Evolutionary conservation across 257 asterid genomes (phyloP).

Genomic region (Anisodus tanguticus): DNA sequence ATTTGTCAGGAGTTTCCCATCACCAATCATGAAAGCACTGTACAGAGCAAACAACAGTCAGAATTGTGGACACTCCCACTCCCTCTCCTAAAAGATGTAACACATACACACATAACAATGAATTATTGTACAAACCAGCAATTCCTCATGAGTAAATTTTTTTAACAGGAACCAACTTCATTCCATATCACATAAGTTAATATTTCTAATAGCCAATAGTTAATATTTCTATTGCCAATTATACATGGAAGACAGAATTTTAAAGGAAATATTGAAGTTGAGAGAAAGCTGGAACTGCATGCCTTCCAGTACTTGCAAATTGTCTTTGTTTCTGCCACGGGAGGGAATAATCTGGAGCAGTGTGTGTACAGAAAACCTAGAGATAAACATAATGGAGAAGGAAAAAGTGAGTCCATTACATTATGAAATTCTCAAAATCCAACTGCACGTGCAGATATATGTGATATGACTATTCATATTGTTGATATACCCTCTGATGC

Average conservation of each 20-base stretch:
- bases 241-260: neutral
- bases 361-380: conserved; percentile 92
- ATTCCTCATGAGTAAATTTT: neutral
- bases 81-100: conserved; percentile 16
- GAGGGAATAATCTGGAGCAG: conserved; percentile 95
- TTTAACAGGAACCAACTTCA: conserved; percentile 21
- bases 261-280: neutral
- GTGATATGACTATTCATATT: conserved; percentile 13
- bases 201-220: conserved; percentile 1
- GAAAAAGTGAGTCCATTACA: conserved; percentile 15
- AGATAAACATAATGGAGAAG: conserved; percentile 25
- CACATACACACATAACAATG: neutral
- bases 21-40: conserved; percentile 98
- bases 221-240: neutral
- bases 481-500: neutral
- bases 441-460: neutral
- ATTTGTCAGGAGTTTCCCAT: conserved; percentile 90
- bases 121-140: neutral
- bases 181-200: neutral
- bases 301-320: conserved; percentile 96
- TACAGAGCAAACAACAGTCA: conserved; percentile 33
- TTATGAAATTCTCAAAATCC: neutral
- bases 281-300: conserved; percentile 39
- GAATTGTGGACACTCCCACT: neutral
- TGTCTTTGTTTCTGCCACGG: conserved; percentile 99